Conservation (phyloP, 2,329 filamentous ascomycete species). For the Calonectria pseudoturangicola region DNA sequence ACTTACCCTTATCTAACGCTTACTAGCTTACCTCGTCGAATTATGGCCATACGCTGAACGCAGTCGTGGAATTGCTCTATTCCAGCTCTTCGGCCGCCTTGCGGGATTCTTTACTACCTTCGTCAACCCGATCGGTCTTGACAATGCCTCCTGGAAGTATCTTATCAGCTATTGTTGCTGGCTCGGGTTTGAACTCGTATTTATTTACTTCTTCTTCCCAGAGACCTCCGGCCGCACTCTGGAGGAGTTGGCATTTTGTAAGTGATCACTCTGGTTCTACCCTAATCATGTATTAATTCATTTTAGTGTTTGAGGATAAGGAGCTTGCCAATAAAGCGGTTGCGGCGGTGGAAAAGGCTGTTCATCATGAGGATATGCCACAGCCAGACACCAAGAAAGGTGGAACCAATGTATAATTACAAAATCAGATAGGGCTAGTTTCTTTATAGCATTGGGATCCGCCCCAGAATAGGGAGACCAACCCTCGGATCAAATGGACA, state of each 20-base stretch:
- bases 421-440: no score
- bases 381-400: not conserved
- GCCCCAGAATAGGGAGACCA: not conserved
- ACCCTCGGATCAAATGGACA: not conserved
- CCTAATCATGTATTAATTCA: not conserved
- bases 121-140: constrained; percentile 51
- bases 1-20: not conserved
- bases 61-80: constrained; percentile 70
- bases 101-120: constrained; percentile 49
- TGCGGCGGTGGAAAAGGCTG: constrained; percentile 29
- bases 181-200: constrained; percentile 53
- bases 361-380: constrained; percentile 34
- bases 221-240: constrained; percentile 85
- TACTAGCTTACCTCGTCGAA: constrained; percentile 70
- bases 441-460: no score
- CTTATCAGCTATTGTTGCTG: constrained; percentile 51
- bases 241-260: constrained; percentile 71
- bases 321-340: constrained; percentile 27
- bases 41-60: constrained; percentile 74
- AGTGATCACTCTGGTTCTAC: not conserved
- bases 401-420: not conserved
- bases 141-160: constrained; percentile 46
- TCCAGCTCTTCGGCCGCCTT: constrained; percentile 65
- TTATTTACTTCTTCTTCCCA: constrained; percentile 86
- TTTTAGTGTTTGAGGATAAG: constrained; percentile 38